phyloP scores from a whole-genome alignment of 768 basidiomycete genomes.

The Boletellus sp. region DNA sequence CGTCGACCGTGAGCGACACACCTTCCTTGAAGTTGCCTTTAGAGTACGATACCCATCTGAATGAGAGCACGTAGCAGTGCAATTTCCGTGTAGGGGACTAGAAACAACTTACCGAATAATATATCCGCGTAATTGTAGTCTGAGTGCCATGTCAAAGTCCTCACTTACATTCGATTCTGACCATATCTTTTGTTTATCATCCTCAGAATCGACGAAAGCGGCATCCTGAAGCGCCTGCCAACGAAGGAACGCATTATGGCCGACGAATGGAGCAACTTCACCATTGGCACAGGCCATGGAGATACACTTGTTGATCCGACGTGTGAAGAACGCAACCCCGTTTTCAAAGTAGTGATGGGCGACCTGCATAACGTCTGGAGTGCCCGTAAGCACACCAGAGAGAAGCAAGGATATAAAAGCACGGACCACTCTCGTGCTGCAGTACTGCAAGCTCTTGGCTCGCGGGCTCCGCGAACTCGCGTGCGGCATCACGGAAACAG shows the following conservation, averaged over 20 bases:
- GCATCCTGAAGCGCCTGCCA: slow-evolving; percentile 91
- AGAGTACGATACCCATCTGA: slow-evolving; percentile 75
- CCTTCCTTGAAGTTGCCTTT: slow-evolving; percentile 88
- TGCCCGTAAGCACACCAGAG: slow-evolving; percentile 4
- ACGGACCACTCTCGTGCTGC: slow-evolving; percentile 78
- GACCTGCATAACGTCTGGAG: slow-evolving; percentile 81
- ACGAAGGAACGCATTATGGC: slow-evolving; percentile 85
- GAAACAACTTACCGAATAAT: slow-evolving; percentile 49
- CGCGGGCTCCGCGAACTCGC: slow-evolving; percentile 78
- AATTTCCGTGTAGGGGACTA: background rate
- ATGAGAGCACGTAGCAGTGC: background rate
- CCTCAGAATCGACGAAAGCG: slow-evolving; percentile 54
- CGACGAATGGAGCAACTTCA: slow-evolving; percentile 75
- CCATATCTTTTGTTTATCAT: slow-evolving; percentile 68
- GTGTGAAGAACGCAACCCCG: slow-evolving; percentile 84
- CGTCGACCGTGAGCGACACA: slow-evolving; percentile 83
- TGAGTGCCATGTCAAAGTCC: slow-evolving; percentile 66
- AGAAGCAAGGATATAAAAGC: slow-evolving; percentile 22
- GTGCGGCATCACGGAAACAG: slow-evolving; percentile 86
- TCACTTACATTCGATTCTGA: slow-evolving; percentile 65
- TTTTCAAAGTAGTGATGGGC: slow-evolving; percentile 90
- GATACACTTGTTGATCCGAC: slow-evolving; percentile 79
- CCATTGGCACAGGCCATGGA: slow-evolving; percentile 79
- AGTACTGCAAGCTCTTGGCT: slow-evolving; percentile 66
- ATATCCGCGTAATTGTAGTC: slow-evolving; percentile 61